A percentile compares a stretch with the other conserved stretches of the same genome.
Conservation (phyloP, 106 monocot genomes). For the Phalaenopsis aphrodite region DNA sequence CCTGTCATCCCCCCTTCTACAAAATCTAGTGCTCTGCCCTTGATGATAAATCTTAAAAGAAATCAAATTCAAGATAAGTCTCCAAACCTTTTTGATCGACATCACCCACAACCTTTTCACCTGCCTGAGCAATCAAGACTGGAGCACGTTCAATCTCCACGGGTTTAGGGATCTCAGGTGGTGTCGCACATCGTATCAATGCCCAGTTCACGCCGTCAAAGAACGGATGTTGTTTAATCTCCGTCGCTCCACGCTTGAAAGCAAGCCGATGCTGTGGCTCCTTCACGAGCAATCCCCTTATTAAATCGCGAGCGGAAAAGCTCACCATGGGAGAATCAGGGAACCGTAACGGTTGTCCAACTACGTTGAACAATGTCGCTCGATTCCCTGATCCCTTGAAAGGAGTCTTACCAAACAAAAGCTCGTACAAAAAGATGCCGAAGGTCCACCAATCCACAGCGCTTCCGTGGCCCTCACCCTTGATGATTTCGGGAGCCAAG, state of each 20-base stretch:
- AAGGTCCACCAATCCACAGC: conserved; percentile 57
- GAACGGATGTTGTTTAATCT: conserved; percentile 48
- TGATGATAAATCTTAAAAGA: conserved; percentile 28
- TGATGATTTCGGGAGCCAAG: conserved; percentile 49
- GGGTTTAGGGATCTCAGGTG: conserved; percentile 36
- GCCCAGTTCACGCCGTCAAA: conserved; percentile 52
- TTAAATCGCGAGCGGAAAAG: conserved; percentile 35
- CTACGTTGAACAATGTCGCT: conserved; percentile 47
- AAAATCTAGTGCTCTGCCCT: neutral
- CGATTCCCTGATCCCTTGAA: conserved; percentile 46
- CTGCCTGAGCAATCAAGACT: conserved; percentile 8
- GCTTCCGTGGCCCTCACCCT: conserved; percentile 47
- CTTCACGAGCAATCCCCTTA: conserved; percentile 41
- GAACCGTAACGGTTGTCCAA: conserved; percentile 40
- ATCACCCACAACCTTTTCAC: conserved; percentile 10
- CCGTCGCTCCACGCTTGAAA: conserved; percentile 37
- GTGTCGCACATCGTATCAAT: conserved; percentile 44
- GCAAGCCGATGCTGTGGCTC: conserved; percentile 47
- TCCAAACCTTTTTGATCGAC: conserved; percentile 26
- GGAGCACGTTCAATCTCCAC: conserved; percentile 18
- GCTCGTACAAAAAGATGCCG: conserved; percentile 50
- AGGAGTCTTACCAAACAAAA: conserved; percentile 44
- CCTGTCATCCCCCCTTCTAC: neutral
- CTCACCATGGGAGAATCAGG: conserved; percentile 37
- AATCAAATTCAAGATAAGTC: conserved; percentile 45